Conservation (phyloP, 2,329 filamentous ascomycete genomes). For the Rhynchosporium secalis region DNA sequence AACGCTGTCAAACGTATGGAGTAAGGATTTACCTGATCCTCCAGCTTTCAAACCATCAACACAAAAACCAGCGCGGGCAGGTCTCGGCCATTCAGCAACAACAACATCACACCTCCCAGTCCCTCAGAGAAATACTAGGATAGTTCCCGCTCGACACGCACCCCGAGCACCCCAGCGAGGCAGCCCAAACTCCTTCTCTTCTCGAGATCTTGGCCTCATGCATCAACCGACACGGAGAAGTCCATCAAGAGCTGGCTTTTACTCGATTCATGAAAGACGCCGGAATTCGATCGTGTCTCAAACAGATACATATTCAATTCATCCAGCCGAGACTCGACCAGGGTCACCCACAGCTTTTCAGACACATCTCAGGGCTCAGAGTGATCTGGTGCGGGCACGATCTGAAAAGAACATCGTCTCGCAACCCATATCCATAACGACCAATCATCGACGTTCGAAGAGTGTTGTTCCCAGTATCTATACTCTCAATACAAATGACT, state of each 20-base stretch:
- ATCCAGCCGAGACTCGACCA: constrained; percentile 47
- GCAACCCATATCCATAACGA: constrained; percentile 27
- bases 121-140: constrained; percentile 40
- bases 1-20: constrained; percentile 50
- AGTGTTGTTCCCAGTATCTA: constrained; percentile 54
- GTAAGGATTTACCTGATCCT: constrained; percentile 45
- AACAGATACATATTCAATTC: constrained; percentile 30
- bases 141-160: constrained; percentile 40
- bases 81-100: constrained; percentile 28
- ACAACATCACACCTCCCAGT: constrained; percentile 37
- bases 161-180: constrained; percentile 42
- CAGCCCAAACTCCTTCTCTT: constrained; percentile 45
- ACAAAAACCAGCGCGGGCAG: constrained; percentile 33
- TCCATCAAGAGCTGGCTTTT: constrained; percentile 50
- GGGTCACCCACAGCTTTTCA: constrained; percentile 46
- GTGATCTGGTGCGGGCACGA: constrained; percentile 39
- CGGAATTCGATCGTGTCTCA: constrained; percentile 47
- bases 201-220: constrained; percentile 41
- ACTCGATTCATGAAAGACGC: constrained; percentile 52
- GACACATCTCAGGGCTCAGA: constrained; percentile 38
- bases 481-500: constrained; percentile 54
- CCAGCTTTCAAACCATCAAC: constrained; percentile 29
- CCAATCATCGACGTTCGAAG: constrained; percentile 38
- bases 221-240: constrained; percentile 38
- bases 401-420: constrained; percentile 41